Conservation (phyloP, 192 early-diverging fungal genomes). For the Diversispora eburnea region DNA sequence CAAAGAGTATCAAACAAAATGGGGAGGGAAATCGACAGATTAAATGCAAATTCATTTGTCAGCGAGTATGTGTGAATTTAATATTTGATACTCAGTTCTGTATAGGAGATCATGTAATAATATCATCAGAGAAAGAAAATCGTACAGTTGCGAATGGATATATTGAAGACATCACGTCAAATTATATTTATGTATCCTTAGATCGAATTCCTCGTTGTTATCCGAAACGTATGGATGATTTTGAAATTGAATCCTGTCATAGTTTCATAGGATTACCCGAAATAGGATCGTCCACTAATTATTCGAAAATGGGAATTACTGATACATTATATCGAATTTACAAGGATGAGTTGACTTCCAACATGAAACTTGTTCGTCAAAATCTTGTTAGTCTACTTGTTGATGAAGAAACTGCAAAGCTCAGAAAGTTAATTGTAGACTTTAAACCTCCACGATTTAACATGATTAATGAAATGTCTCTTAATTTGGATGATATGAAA, state of each 20-base stretch:
- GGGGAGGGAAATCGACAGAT: slow-evolving; percentile 2
- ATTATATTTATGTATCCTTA: slow-evolving; percentile 51
- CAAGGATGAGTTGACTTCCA: slow-evolving; percentile 74
- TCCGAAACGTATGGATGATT: slow-evolving; percentile 50
- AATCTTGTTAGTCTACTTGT: slow-evolving; percentile 77
- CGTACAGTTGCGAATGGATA: slow-evolving; percentile 78
- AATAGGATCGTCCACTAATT: slow-evolving; percentile 28
- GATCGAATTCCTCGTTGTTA: slow-evolving; percentile 66
- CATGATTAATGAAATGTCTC: not conserved
- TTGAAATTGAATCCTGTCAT: slow-evolving; percentile 59
- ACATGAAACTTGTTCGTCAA: slow-evolving; percentile 63
- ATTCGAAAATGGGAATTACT: slow-evolving; percentile 34
- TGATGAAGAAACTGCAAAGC: slow-evolving; percentile 40
- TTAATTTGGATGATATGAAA: slow-evolving; percentile 23
- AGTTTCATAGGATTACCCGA: slow-evolving; percentile 44
- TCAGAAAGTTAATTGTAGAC: slow-evolving; percentile 78
- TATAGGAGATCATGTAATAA: slow-evolving; percentile 75
- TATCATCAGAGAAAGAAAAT: slow-evolving; percentile 66
- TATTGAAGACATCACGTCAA: slow-evolving; percentile 51
- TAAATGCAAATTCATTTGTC: slow-evolving; percentile 6
- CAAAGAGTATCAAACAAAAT: not conserved
- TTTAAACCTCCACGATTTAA: slow-evolving; percentile 64
- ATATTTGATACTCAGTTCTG: slow-evolving; percentile 49
- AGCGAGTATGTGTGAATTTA: slow-evolving; percentile 16
- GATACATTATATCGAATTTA: slow-evolving; percentile 69